phyloP scores from a whole-genome alignment of 805 yeast genomes.

The Sugiyamaella americana region DNA sequence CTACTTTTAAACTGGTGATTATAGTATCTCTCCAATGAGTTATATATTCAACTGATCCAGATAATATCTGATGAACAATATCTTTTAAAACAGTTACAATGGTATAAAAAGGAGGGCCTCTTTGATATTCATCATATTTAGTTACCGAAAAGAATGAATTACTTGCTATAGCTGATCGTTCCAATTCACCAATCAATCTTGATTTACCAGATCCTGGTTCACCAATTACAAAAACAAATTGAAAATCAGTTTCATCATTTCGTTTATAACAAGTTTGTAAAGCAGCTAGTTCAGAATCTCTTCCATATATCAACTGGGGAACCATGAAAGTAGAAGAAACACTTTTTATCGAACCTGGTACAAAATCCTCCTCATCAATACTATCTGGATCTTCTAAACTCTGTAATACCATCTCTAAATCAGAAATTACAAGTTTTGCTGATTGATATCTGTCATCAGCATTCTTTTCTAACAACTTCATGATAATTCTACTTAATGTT shows the following conservation, averaged over 20 bases:
- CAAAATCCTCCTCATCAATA: conserved; percentile 14
- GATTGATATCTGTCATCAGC: conserved; percentile 37
- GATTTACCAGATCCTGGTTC: conserved; percentile 44
- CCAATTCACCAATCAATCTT: conserved; percentile 37
- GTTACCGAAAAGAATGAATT: conserved; percentile 30
- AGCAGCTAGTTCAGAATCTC: conserved; percentile 24
- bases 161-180: conserved; percentile 31
- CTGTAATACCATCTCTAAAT: conserved; percentile 27
- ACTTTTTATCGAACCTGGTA: conserved; percentile 11
- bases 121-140: conserved; percentile 26
- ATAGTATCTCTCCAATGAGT: conserved; percentile 39
- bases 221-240: conserved; percentile 36
- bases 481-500: conserved; percentile 35
- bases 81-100: conserved; percentile 37
- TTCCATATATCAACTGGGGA: conserved; percentile 31
- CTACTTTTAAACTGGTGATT: conserved; percentile 36
- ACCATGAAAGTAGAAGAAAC: conserved; percentile 17
- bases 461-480: conserved; percentile 39
- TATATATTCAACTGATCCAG: conserved; percentile 34
- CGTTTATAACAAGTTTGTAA: conserved; percentile 24
- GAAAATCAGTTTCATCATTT: conserved; percentile 18
- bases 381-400: conserved; percentile 14
- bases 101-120: conserved; percentile 35
- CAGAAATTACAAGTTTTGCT: conserved; percentile 34
- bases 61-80: conserved; percentile 38